Evolutionary conservation across 495 filamentous ascomycete species (phyloP).

Genomic region (Neurospora sp.): DNA sequence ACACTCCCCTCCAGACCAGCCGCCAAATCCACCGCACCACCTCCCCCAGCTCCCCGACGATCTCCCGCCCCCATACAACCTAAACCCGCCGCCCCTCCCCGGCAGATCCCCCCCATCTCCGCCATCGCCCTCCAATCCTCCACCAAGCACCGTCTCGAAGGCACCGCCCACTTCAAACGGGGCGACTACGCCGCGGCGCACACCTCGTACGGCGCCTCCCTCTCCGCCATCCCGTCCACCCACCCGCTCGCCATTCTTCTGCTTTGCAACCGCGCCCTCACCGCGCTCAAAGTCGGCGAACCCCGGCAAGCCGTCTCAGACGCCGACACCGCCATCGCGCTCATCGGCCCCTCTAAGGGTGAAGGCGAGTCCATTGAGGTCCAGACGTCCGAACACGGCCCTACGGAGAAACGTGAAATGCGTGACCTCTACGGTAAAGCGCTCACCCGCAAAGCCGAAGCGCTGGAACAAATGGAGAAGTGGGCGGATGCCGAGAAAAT

Average conservation of each 20-base stretch:
- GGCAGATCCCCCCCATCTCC: slow-evolving; percentile 60
- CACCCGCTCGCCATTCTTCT: slow-evolving; percentile 81
- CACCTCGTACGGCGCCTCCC: slow-evolving; percentile 65
- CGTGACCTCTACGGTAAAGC: slow-evolving; percentile 87
- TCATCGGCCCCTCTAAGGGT: slow-evolving; percentile 73
- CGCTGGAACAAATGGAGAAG: slow-evolving; percentile 87
- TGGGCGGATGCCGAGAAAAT: slow-evolving; percentile 73
- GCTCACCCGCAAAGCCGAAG: slow-evolving; percentile 88
- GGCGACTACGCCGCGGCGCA: slow-evolving; percentile 87
- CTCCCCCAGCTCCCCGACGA: slow-evolving; percentile 31
- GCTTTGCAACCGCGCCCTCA: slow-evolving; percentile 85
- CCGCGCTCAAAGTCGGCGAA: slow-evolving; percentile 79
- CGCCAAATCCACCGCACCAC: slow-evolving; percentile 20
- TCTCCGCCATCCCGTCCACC: slow-evolving; percentile 60
- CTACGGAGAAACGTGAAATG: slow-evolving; percentile 72
- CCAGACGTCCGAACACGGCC: slow-evolving; percentile 31
- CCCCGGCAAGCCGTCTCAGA: slow-evolving; percentile 76
- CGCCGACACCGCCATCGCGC: slow-evolving; percentile 64
- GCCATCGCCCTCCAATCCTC: slow-evolving; percentile 59
- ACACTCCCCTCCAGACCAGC: slow-evolving; percentile 15
- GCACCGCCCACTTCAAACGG: slow-evolving; percentile 81
- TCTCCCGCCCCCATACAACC: slow-evolving; percentile 20
- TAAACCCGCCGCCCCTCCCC: slow-evolving; percentile 34
- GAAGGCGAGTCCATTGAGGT: slow-evolving; percentile 70
- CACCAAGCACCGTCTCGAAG: slow-evolving; percentile 62